Conservation (phyloP, 352 stramenopile species). For the Detonula confervacea region DNA sequence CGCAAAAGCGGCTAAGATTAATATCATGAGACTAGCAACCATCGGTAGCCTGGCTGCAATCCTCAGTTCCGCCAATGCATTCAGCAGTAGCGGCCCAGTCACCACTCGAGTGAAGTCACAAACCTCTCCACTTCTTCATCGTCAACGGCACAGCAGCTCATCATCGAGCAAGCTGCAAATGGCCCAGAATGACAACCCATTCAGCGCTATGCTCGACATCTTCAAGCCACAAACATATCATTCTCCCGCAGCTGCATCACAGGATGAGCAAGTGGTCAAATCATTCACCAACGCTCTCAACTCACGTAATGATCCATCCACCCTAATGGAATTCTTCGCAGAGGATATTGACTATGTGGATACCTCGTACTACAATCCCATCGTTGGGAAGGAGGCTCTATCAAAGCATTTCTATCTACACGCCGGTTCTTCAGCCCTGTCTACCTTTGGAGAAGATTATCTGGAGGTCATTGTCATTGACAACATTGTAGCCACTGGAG, state of each 20-base stretch:
- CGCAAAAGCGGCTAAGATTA: too few relatives aligned
- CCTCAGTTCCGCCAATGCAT: too few relatives aligned
- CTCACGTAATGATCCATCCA: constrained; percentile 7
- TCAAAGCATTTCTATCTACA: constrained; percentile 43
- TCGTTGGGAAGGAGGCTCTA: constrained; percentile 44
- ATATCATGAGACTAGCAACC: too few relatives aligned
- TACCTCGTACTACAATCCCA: constrained; percentile 49
- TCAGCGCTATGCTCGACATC: neutral
- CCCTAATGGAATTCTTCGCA: constrained; percentile 34
- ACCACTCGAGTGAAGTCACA: too few relatives aligned
- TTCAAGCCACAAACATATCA: neutral
- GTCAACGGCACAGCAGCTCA: neutral
- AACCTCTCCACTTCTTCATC: too few relatives aligned
- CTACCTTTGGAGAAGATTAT: constrained; percentile 29
- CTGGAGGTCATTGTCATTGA: constrained; percentile 44
- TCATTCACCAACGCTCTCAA: constrained; percentile 41
- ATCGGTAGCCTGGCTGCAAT: too few relatives aligned
- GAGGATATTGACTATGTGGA: constrained; percentile 40
- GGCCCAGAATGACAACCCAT: constrained; percentile 6
- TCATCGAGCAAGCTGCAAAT: neutral
- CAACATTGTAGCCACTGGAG: constrained; percentile 35
- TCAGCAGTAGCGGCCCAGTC: too few relatives aligned
- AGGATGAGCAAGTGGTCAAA: constrained; percentile 15
- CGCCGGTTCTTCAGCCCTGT: constrained; percentile 29
- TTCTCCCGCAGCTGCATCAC: neutral